A percentile compares a stretch with the other conserved stretches of the same genome.
Conservation (phyloP, 768 basidiomycete species). For the Kwoniella europaea region DNA sequence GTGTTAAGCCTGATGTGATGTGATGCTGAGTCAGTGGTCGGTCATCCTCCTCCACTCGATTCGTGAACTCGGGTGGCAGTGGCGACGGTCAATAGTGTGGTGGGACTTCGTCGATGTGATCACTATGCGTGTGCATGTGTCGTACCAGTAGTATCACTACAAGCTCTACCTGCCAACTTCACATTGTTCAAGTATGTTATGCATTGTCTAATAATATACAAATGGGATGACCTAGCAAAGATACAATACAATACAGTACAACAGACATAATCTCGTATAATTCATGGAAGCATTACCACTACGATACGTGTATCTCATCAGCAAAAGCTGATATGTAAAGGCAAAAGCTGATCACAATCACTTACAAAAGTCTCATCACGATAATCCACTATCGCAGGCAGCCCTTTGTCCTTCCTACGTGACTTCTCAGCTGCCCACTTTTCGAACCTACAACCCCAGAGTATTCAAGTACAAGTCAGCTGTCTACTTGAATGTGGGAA, state of each 20-base stretch:
- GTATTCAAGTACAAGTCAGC: background rate
- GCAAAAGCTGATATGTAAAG: too few species aligned
- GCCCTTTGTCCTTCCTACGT: slow-evolving; percentile 61
- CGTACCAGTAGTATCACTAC: too few species aligned
- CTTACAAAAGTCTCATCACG: slow-evolving; percentile 57
- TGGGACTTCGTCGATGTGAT: too few species aligned
- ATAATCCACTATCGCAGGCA: slow-evolving; percentile 55
- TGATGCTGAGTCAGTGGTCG: background rate
- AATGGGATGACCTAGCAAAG: too few species aligned
- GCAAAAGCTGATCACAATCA: background rate
- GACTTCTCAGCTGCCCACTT: slow-evolving; percentile 85
- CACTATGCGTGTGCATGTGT: too few species aligned
- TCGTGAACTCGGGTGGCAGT: background rate
- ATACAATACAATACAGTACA: too few species aligned
- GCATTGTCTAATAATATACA: too few species aligned
- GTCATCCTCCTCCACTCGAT: background rate
- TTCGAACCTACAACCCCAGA: slow-evolving; percentile 65
- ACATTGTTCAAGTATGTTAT: too few species aligned
- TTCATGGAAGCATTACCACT: background rate
- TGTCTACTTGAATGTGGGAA: background rate
- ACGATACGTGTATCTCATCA: too few species aligned
- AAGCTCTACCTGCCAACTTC: too few species aligned
- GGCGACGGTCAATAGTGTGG: too few species aligned
- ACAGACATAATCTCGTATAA: too few species aligned
- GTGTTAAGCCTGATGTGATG: background rate